Conservation (phyloP, 2,329 filamentous ascomycete genomes). For the Cadophora luteo-olivacea region DNA sequence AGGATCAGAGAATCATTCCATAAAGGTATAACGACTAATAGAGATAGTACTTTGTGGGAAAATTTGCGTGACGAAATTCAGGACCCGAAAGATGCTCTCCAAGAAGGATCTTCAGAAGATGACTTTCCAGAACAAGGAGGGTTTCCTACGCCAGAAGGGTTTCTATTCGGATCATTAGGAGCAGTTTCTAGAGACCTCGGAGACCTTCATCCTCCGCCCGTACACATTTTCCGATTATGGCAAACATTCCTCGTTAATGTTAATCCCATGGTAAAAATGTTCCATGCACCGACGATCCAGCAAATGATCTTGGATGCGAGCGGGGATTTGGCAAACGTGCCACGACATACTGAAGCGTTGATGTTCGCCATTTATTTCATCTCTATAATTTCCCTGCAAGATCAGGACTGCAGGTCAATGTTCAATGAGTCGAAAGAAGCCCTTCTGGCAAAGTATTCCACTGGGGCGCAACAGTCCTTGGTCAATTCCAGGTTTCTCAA, state of each 20-base stretch:
- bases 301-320: constrained; percentile 66
- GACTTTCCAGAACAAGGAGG: constrained; percentile 40
- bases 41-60: constrained; percentile 40
- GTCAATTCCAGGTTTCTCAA: constrained; percentile 72
- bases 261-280: constrained; percentile 72
- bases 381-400: constrained; percentile 64
- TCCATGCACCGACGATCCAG: constrained; percentile 71
- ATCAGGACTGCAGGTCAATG: constrained; percentile 58
- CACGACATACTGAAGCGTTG: constrained; percentile 66
- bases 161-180: constrained; percentile 56
- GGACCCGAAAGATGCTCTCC: constrained; percentile 43
- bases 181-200: constrained; percentile 50
- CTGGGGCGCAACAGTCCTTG: constrained; percentile 69
- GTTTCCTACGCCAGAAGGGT: constrained; percentile 40
- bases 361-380: constrained; percentile 72
- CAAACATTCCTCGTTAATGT: constrained; percentile 74
- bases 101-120: constrained; percentile 40
- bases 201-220: constrained; percentile 60
- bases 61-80: constrained; percentile 41
- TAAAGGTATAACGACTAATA: constrained; percentile 1
- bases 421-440: constrained; percentile 60
- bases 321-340: constrained; percentile 52
- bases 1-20: background rate
- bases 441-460: constrained; percentile 61
- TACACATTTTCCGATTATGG: constrained; percentile 71